Evolutionary conservation across 2,329 filamentous ascomycete species (phyloP), one percentile per base, ranked within the genome.

Genomic region (Stromatinia cepivora): DNA sequence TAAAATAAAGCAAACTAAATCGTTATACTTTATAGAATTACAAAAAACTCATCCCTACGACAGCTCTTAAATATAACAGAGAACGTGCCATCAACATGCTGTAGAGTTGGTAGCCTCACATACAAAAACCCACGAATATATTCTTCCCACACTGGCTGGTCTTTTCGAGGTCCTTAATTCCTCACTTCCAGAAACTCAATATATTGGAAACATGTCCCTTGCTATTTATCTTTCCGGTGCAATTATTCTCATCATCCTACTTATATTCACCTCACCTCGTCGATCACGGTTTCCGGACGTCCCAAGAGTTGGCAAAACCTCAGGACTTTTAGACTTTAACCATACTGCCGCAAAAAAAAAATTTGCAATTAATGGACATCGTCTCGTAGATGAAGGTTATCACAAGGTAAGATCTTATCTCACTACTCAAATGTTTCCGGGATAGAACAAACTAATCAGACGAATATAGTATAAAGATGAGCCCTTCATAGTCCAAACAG

Each of bases 341-440:
- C 8, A 10, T 6, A 17, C 17, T 4, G 25, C 48, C 11, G 34
- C 25, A 1, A 66, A 34, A 22, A 66, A 11, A 17, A 50, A 66
- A 25, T 66, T 66, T 66, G n/a, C 45, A 17, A 8, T 15, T 1
- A 56, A 56, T 13, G 63, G 63, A 9, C 63, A 66, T 45, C 22
- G 7, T 45, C 52, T 66, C 28, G 36, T 66, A 28, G 36, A 56
- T 25, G 52, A 56, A 45, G 50, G 63, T 17, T 56, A 66, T 46
- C 5, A 34, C 1, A 56, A 66, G 50, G 36, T 56, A 46, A 5
- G 36, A 6, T 25, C 7, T 25, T 11, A 1, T 20, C 34, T 1
- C 0, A 56, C 39, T 25, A 4, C 22, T 42, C 1, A n/a, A 45
- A 4, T 11, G 11, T 25, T 7, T 66, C 10, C 31, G 4, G 31